Evolutionary conservation across 169 alveolate genomes (phyloP), one percentile per base, ranked within the genome.

Genomic region (Eimeria praecox): DNA sequence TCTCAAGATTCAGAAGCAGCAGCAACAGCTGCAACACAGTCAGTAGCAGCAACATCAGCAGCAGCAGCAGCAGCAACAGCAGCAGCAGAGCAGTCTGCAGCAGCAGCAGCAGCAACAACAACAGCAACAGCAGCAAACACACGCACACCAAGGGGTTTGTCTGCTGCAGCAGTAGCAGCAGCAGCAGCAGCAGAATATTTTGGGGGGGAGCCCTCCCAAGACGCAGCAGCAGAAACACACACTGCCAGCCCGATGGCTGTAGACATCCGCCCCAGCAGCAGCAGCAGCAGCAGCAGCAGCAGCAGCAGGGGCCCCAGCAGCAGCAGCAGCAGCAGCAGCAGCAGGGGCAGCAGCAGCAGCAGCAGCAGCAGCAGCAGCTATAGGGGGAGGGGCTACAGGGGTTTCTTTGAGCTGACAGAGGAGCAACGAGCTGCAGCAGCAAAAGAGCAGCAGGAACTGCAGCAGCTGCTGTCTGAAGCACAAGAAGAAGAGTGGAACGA

Each of bases 371-470:
- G 78, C 35, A 30, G 38, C 40, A 22, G 92, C 42, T 4, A n/a
- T 40, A 52, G 59, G n/a, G 20, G 24, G 66, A 80, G 56, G 33
- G 40, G 75, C 54, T 10, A 46, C 27, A 9, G 69, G 40, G 66
- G 33, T n/a, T 5, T 27, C 27, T 56, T 14, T 56, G 54, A 44
- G 38, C 44, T 46, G 14, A 46, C 59, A 10, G 73, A 89, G 52
- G 94, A 89, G 30, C 46, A 46, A 14, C 75, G 9, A 3, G 87
- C 87, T 42, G 95, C 95, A 90, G 95, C 75, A 90, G 89, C 88
- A 22, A 44, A 20, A 20, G 95, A 90, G 62, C 64, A 40, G 35
- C 66, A 27, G 24, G 95, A 90, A 89, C 75, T 80, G 90, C 35
- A 52, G 95, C 54, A 33, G 24, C 95, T 90, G 44, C 88, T 66